Percentiles rank a stretch among this genome's conserved stretches.
Evolutionary conservation across 2,329 filamentous ascomycete genomes (phyloP).

Genomic region (Cladosporium sp.): DNA sequence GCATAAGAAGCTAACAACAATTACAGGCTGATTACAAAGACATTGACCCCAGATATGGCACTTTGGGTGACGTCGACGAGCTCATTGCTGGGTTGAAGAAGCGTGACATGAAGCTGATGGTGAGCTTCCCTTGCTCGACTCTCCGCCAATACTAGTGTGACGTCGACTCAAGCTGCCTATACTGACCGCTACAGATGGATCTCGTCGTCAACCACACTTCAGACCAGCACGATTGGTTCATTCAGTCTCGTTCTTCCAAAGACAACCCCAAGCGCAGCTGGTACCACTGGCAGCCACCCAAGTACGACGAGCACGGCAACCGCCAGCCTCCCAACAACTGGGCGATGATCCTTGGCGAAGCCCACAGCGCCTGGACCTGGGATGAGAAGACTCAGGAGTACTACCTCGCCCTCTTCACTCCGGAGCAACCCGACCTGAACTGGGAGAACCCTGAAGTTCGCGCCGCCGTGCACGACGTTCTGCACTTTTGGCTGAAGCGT

Average conservation of each 20-base stretch:
- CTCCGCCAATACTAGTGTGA: too few species aligned
- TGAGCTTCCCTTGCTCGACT: background rate
- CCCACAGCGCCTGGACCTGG: constrained; percentile 39
- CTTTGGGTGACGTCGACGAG: constrained; percentile 40
- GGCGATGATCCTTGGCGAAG: constrained; percentile 33
- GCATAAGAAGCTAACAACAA: background rate
- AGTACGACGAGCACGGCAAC: constrained; percentile 48
- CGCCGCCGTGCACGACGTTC: constrained; percentile 40
- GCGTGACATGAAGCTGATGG: constrained; percentile 43
- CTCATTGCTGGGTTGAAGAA: constrained; percentile 39
- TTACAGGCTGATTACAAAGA: constrained; percentile 35
- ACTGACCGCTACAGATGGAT: constrained; percentile 6
- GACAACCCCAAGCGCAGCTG: constrained; percentile 52
- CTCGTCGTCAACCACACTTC: constrained; percentile 26
- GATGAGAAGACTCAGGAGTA: constrained; percentile 43
- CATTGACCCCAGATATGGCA: constrained; percentile 44
- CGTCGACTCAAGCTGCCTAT: background rate
- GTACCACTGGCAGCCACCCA: constrained; percentile 60
- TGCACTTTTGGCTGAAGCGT: constrained; percentile 44
- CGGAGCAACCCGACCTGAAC: constrained; percentile 43
- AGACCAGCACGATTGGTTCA: constrained; percentile 53
- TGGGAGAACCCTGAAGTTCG: constrained; percentile 43
- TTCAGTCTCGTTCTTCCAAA: constrained; percentile 47
- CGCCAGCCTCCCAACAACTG: constrained; percentile 55
- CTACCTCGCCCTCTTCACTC: constrained; percentile 42